Conservation (phyloP, 495 filamentous ascomycete genomes). For the Tuber microsphaerosporum region DNA sequence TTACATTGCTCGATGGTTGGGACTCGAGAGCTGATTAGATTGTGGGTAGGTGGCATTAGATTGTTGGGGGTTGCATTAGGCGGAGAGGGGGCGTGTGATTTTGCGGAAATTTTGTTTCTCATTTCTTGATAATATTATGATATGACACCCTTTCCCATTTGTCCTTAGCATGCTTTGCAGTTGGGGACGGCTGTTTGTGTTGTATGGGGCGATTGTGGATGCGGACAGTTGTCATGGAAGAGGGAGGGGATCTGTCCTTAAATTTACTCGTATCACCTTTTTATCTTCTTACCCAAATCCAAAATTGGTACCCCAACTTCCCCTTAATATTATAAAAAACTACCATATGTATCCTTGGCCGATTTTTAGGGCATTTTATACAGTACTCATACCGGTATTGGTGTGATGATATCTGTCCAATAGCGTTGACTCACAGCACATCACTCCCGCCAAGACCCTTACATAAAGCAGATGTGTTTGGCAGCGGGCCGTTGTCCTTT, state of each 20-base stretch:
- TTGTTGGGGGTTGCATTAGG: not conserved
- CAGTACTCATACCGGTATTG: not conserved
- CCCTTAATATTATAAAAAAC: not conserved
- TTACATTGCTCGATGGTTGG: not conserved
- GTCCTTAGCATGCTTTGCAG: not conserved
- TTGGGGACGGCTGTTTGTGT: not conserved
- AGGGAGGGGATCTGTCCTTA: not conserved
- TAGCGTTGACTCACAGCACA: not conserved
- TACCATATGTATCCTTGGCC: not conserved
- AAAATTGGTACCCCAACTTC: not conserved
- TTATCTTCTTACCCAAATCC: not conserved
- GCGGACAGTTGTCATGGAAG: not conserved
- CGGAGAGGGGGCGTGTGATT: not conserved
- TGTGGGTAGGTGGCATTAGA: not conserved
- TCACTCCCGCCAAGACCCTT: conserved; percentile 4
- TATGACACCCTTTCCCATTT: not conserved
- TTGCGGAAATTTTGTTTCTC: not conserved
- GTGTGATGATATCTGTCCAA: not conserved
- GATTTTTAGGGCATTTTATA: not conserved
- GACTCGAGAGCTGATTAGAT: not conserved
- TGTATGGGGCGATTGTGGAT: not conserved
- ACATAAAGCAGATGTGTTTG: not conserved
- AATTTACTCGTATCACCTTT: not conserved
- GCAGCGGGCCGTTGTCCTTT: not conserved
- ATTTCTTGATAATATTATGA: not conserved